Evolutionary conservation across 2,329 filamentous ascomycete species (phyloP).

Genomic region (Xylaria sp.): DNA sequence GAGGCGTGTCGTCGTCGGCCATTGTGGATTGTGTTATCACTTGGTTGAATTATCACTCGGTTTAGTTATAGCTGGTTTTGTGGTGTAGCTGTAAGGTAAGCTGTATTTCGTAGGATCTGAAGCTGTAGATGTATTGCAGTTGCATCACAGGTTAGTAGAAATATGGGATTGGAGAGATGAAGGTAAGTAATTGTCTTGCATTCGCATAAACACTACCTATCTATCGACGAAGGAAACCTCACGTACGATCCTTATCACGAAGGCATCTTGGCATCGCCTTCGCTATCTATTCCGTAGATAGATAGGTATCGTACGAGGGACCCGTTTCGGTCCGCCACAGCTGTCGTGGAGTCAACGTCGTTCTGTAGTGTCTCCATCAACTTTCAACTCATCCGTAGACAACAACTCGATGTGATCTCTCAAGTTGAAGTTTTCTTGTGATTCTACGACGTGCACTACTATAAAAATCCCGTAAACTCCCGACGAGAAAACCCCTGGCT

Average conservation of each 20-base stretch:
- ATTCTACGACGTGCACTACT: neutral
- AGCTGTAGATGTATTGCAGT: too few species aligned
- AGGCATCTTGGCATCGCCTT: neutral
- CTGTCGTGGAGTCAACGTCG: neutral
- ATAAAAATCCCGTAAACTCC: neutral
- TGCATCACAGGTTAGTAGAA: too few species aligned
- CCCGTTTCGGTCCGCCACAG: neutral
- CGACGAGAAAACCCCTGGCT: too few species aligned
- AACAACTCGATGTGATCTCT: neutral
- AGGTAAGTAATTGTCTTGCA: too few species aligned
- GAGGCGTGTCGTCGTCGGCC: constrained; percentile 33
- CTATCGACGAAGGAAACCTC: too few species aligned
- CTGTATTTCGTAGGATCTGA: too few species aligned
- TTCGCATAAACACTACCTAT: too few species aligned
- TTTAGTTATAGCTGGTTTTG: neutral
- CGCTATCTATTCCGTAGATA: neutral
- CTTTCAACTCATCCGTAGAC: neutral
- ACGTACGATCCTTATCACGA: too few species aligned
- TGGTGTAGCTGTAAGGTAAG: too few species aligned
- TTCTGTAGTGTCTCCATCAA: neutral
- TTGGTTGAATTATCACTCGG: neutral
- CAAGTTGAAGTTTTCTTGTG: neutral
- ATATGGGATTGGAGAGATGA: too few species aligned
- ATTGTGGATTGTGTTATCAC: neutral
- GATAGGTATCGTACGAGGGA: neutral